Conservation (phyloP, 164 flowering plant genomes). For the Brasenia schreberi region DNA sequence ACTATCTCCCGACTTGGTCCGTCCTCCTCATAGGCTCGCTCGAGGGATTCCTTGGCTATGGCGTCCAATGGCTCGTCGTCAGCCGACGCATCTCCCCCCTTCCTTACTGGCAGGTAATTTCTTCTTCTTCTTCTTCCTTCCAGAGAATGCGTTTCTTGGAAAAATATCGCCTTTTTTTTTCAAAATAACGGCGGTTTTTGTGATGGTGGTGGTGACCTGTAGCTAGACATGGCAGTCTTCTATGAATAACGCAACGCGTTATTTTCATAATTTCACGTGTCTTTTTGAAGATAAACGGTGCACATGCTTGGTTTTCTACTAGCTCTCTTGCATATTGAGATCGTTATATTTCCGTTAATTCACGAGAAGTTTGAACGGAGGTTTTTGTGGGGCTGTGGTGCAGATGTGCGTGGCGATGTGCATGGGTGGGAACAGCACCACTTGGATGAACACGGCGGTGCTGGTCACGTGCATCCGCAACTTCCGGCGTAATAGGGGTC, state of each 20-base stretch:
- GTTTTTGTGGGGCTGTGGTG: not conserved
- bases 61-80: conserved; percentile 81
- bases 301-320: too few relatives aligned
- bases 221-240: too few relatives aligned
- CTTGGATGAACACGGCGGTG: conserved; percentile 96
- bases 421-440: conserved; percentile 90
- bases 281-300: too few relatives aligned
- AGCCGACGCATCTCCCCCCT: conserved; percentile 45
- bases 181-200: not conserved
- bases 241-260: too few relatives aligned
- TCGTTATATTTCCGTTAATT: too few relatives aligned
- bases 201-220: too few relatives aligned
- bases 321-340: too few relatives aligned
- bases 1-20: conserved; percentile 39
- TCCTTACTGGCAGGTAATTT: conserved; percentile 64
- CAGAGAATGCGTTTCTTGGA: not conserved
- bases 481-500: conserved; percentile 69
- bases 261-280: too few relatives aligned
- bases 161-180: not conserved
- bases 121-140: not conserved
- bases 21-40: conserved; percentile 63
- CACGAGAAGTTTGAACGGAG: too few relatives aligned
- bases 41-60: conserved; percentile 73
- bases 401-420: conserved; percentile 81
- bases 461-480: conserved; percentile 77